Percentiles rank a stretch among this genome's conserved stretches.
phyloP scores from a whole-genome alignment of 169 alveolate species.

The Blepharisma undulans region DNA sequence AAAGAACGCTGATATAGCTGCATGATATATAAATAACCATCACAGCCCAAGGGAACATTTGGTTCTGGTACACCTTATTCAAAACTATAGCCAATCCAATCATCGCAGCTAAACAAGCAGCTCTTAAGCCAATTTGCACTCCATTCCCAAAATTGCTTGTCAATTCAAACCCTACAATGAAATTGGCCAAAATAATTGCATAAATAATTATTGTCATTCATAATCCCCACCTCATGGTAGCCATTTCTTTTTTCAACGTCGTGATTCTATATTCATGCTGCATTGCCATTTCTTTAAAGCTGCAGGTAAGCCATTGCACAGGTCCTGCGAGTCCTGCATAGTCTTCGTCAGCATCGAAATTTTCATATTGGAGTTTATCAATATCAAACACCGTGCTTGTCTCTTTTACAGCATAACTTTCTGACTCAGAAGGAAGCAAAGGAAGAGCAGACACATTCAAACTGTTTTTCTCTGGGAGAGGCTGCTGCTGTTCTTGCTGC shows the following conservation, averaged over 20 bases:
- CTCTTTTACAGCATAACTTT: background rate
- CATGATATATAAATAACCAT: background rate
- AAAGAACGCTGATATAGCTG: background rate
- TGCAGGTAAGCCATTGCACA: conserved; percentile 40
- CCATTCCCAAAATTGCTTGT: background rate
- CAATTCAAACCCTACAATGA: background rate
- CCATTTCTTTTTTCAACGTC: background rate
- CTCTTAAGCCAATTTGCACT: background rate
- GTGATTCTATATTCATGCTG: conserved; percentile 30
- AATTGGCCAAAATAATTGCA: background rate
- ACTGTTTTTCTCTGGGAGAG: too few relatives aligned
- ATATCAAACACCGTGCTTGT: background rate
- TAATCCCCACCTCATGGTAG: background rate
- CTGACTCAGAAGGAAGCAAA: background rate
- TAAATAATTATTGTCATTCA: conserved; percentile 23
- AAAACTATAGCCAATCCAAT: background rate
- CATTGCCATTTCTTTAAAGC: background rate
- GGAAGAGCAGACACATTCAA: background rate
- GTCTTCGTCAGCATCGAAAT: conserved; percentile 16
- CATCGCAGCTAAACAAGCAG: background rate
- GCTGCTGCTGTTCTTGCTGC: background rate
- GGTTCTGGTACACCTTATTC: background rate
- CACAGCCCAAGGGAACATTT: conserved; percentile 28
- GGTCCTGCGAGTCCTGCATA: conserved; percentile 38
- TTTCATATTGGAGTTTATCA: background rate